phyloP scores from a whole-genome alignment of 2,329 filamentous ascomycete species.

The Fusarium coffeatum region DNA sequence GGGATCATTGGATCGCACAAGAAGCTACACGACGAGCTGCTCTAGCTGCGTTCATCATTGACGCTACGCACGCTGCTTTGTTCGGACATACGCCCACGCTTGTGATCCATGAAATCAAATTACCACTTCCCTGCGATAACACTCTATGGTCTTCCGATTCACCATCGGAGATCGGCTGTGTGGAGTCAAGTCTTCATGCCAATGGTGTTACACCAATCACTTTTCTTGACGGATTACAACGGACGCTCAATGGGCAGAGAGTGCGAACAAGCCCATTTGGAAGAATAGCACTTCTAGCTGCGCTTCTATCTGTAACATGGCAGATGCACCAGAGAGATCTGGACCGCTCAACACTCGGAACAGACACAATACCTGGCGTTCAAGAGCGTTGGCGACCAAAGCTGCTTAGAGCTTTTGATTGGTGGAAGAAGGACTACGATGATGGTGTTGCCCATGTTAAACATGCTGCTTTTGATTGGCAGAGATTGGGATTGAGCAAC shows the following conservation, averaged over 20 bases:
- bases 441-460: slow-evolving; percentile 45
- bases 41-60: slow-evolving; percentile 46
- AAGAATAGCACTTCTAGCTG: slow-evolving; percentile 43
- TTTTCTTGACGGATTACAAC: slow-evolving; percentile 45
- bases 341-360: slow-evolving; percentile 43
- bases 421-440: slow-evolving; percentile 48
- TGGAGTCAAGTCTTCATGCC: slow-evolving; percentile 46
- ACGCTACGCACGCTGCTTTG: slow-evolving; percentile 46
- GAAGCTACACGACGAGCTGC: slow-evolving; percentile 47
- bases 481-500: slow-evolving; percentile 42
- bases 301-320: slow-evolving; percentile 45
- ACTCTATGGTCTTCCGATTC: slow-evolving; percentile 48
- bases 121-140: slow-evolving; percentile 46
- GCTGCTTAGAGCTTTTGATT: slow-evolving; percentile 44
- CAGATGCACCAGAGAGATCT: slow-evolving; percentile 47
- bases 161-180: slow-evolving; percentile 46
- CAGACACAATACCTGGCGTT: slow-evolving; percentile 43
- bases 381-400: slow-evolving; percentile 47
- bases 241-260: slow-evolving; percentile 44
- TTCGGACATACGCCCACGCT: slow-evolving; percentile 47
- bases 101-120: slow-evolving; percentile 47
- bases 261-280: slow-evolving; percentile 46
- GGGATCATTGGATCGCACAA: slow-evolving; percentile 49
- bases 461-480: slow-evolving; percentile 47
- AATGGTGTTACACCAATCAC: slow-evolving; percentile 46